phyloP scores from a whole-genome alignment of 768 basidiomycete species.

The Cystobasidium onofrii region DNA sequence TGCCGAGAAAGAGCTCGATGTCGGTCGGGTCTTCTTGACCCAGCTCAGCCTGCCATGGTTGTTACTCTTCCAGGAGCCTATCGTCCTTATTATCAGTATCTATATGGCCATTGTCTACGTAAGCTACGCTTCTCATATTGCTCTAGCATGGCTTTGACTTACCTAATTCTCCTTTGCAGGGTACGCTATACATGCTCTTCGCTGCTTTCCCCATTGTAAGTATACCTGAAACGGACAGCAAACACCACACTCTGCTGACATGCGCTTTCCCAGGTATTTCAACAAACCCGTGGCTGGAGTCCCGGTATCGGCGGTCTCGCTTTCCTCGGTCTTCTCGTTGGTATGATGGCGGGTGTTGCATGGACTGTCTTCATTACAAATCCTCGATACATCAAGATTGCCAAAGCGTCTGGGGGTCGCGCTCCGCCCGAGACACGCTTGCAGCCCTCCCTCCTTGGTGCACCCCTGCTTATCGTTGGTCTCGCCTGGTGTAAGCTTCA shows the following conservation, averaged over 20 bases:
- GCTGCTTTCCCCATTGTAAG: conserved; percentile 24
- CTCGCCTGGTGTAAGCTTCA: conserved; percentile 36
- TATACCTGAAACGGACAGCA: too few relatives aligned
- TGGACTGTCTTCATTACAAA: conserved; percentile 43
- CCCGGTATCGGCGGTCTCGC: conserved; percentile 48
- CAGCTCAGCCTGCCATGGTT: conserved; percentile 45
- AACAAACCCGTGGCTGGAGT: conserved; percentile 46
- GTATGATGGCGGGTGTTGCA: conserved; percentile 27
- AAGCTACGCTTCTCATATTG: background rate
- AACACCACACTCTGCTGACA: too few relatives aligned
- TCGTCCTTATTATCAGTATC: conserved; percentile 45
- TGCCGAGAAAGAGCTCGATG: conserved; percentile 40
- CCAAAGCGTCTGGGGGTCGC: conserved; percentile 43
- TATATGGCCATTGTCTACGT: conserved; percentile 39
- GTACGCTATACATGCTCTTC: conserved; percentile 25
- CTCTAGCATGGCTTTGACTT: too few relatives aligned
- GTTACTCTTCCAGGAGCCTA: conserved; percentile 46
- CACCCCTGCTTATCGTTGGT: conserved; percentile 44
- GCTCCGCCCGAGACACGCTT: conserved; percentile 49
- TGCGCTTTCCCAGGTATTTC: conserved; percentile 47
- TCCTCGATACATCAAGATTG: conserved; percentile 45
- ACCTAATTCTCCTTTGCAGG: background rate
- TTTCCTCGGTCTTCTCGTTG: conserved; percentile 35
- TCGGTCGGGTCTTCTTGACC: conserved; percentile 41
- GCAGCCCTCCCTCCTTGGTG: conserved; percentile 46